Evolutionary conservation across 768 basidiomycete genomes (phyloP), one percentile per base, ranked within the genome.

Genomic region (Lactarius vividus): DNA sequence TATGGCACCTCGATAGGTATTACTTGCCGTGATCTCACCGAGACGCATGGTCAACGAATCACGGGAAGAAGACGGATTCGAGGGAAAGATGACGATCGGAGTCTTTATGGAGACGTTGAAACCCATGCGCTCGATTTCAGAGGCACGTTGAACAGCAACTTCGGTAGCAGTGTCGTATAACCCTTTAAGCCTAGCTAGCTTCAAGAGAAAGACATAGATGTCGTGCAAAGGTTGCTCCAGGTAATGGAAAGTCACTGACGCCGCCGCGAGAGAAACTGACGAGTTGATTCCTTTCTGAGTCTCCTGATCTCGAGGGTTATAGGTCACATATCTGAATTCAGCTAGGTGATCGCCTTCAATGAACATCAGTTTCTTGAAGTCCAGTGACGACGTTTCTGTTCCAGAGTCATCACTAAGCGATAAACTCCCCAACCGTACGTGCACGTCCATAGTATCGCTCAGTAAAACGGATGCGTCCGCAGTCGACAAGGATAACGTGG

Each of bases 281-380:
- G 96, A 94, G 73, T 93, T 94, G 75, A 95, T 83, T 35, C 93
- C 93, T 16, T 83, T 79, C 75, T 91, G 89, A 4, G 80, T 78
- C 52, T 88, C 84, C 61, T 85, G 71, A 64, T 84, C 89, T 35
- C 79, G 75, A 2, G 92, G 84, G 74, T 96, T 91, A 76, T 85
- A 94, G 0, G 94, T 98, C 75, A 96, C 89, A 76, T 98, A 99
- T 62, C 83, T 84, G 79, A 99, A 93, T 75, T 96, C 91, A 20
- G 94, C 96, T 46, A 99, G 87, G 72, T 98, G 89, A 72, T 92
- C 85, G 57, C 96, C 97, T 72, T 98, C 93, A 63, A 98, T 98
- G 37, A 94, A 92, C 63, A 98, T 78, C 4, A 98, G 82, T 70
- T 92, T 84, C 73, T 91, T 90, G 79, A 96, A 96, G 57, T 86